A percentile compares a stretch with the other conserved stretches of the same genome.
phyloP scores from a whole-genome alignment of 2,329 filamentous ascomycete genomes.

The Fusarium sp. region DNA sequence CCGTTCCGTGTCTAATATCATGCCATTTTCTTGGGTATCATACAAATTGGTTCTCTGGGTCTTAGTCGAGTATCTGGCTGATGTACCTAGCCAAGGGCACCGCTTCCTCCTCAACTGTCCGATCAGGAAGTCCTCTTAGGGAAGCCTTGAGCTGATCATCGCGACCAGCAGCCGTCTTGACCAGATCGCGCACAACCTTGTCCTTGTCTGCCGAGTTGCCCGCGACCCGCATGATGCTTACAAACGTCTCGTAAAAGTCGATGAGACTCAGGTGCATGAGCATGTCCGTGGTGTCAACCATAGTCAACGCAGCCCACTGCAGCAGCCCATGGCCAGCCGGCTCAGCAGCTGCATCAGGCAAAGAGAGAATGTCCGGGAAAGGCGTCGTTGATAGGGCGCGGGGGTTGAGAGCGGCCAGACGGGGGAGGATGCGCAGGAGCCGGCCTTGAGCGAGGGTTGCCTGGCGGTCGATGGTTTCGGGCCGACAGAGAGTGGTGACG shows the following conservation, averaged over 20 bases:
- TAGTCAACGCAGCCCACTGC: constrained; percentile 63
- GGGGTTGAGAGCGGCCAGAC: constrained; percentile 62
- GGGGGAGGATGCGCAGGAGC: constrained; percentile 63
- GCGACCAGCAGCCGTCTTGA: constrained; percentile 54
- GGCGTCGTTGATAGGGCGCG: constrained; percentile 52
- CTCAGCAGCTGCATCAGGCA: constrained; percentile 32
- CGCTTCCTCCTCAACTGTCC: constrained; percentile 64
- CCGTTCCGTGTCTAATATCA: not conserved
- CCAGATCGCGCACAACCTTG: constrained; percentile 51
- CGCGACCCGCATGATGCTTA: constrained; percentile 60
- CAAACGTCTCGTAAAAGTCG: constrained; percentile 65
- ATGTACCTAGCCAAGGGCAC: constrained; percentile 61
- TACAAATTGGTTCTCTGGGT: not conserved
- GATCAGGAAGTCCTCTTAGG: constrained; percentile 58
- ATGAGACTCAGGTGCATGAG: constrained; percentile 64
- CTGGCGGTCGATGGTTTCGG: constrained; percentile 51
- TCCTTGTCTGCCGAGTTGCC: constrained; percentile 52
- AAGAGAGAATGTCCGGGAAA: constrained; percentile 50
- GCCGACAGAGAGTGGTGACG: constrained; percentile 53
- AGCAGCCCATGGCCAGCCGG: constrained; percentile 56
- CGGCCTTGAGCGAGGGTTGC: constrained; percentile 65
- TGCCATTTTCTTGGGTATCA: constrained; percentile 21
- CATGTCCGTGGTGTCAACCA: constrained; percentile 62
- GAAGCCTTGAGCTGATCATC: constrained; percentile 55
- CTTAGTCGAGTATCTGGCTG: constrained; percentile 50